Evolutionary conservation across 306 rosid genomes (phyloP).

Genomic region (Vicia sativa): DNA sequence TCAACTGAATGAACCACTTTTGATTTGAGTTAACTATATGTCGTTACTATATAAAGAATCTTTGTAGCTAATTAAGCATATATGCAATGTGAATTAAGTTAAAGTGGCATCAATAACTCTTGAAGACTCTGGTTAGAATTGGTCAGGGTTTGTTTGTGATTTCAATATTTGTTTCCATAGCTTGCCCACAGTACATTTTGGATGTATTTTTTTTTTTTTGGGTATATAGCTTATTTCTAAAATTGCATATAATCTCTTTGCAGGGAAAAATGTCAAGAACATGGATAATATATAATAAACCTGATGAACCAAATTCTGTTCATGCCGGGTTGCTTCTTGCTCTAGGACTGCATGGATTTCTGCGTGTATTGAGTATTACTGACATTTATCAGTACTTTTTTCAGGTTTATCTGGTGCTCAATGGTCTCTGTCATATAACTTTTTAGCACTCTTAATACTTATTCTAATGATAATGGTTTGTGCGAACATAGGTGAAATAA

Average conservation of each 20-base stretch:
- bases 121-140: conserved; percentile 15
- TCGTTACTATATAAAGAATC: background rate
- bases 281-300: conserved; percentile 86
- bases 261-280: conserved; percentile 99
- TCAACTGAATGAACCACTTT: conserved; percentile 12
- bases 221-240: conserved; percentile 3
- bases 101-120: background rate
- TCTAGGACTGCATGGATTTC: conserved; percentile 87
- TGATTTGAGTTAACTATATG: conserved; percentile 8
- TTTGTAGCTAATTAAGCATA: conserved; percentile 13
- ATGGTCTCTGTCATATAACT: conserved; percentile 21
- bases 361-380: conserved; percentile 69
- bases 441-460: conserved; percentile 19
- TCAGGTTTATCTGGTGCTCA: conserved; percentile 53
- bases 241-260: conserved; percentile 41
- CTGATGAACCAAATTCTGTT: conserved; percentile 84
- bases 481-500: background rate
- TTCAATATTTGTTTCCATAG: background rate
- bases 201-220: background rate
- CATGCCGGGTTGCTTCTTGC: conserved; percentile 98
- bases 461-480: conserved; percentile 20
- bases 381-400: conserved; percentile 86
- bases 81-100: conserved; percentile 17
- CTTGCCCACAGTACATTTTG: background rate
- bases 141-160: background rate